Evolutionary conservation across 257 asterid species (phyloP), one percentile per base, ranked within the genome.

Genomic region (Parsonsia alboflavescens): DNA sequence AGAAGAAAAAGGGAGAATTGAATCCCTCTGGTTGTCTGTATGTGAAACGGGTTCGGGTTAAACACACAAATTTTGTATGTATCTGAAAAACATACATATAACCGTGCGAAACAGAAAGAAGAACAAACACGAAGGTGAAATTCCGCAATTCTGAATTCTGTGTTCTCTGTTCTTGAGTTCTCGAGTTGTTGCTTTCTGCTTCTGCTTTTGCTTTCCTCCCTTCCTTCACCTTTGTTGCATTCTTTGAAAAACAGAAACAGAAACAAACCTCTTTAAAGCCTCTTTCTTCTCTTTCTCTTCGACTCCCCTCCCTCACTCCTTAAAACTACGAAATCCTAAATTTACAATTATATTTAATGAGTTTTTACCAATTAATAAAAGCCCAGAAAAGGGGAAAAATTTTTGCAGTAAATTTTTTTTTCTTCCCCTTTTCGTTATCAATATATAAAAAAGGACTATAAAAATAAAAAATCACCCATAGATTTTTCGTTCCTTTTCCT

Each of bases 41-140:
- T 26, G 62, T 69, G 80, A 68, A 76, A 68, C 6, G 42, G 80
- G 71, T 76, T 76, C 54, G 54, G 75, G 75, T 67, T 68, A 11
- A 3, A 6, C 19, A 12, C 36, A n/a, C 26, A 19, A 69, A 30
- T 8, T 70, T 50, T 70, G 48, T 16, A 44, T 61, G 45, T 73
- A 26, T 46, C 72, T 10, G 73, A 28, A 33, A 70, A 26, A 3
- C 58, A 28, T 61, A 30, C 46, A 45, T 48, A 9, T 6, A 10
- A 19, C 15, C 7, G 70, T 2, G 45, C 36, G 33, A 6, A 8
- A 42, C 3, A 21, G 9, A 44, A 19, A 58, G 44, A 12, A 59
- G 58, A 16, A 24, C 16, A 66, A 30, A 26, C 16, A 7, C 10
- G 19, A 42, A 68, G 62, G 63, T 48, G 15, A 69, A 76, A 30